Conservation (phyloP, 2,329 filamentous ascomycete species). For the Berkeleyomyces rouxiae region DNA sequence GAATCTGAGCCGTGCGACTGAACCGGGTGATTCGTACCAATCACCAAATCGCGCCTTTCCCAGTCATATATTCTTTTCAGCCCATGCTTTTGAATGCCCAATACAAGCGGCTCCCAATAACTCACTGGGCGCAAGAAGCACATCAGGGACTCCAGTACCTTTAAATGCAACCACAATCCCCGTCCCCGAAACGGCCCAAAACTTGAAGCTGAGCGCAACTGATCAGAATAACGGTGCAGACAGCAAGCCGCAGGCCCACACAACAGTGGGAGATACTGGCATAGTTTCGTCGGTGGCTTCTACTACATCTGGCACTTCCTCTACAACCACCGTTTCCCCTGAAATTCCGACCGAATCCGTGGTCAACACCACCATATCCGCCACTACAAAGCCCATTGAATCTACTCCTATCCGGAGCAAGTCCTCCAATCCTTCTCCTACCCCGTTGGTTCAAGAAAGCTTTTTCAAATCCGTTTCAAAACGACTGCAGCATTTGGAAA, state of each 20-base stretch:
- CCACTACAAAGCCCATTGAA: conserved; percentile 17
- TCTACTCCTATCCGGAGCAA: background rate
- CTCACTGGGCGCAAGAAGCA: background rate
- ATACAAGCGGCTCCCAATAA: background rate
- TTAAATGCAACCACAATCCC: background rate
- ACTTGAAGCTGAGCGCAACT: too few relatives aligned
- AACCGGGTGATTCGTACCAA: background rate
- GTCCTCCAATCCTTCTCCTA: conserved; percentile 26
- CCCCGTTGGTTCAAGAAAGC: conserved; percentile 83
- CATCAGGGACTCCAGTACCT: background rate
- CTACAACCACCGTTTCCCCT: background rate
- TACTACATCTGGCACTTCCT: background rate
- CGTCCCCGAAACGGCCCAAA: background rate
- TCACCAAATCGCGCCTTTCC: background rate
- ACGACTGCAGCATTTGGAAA: conserved; percentile 74
- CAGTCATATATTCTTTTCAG: background rate
- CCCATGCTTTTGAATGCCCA: background rate
- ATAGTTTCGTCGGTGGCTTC: background rate
- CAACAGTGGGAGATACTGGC: background rate
- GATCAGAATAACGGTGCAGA: too few relatives aligned
- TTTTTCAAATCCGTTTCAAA: conserved; percentile 97
- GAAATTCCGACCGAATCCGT: background rate
- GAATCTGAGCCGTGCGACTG: conserved; percentile 13
- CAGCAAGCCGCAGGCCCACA: background rate
- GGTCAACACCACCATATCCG: conserved; percentile 23